These are phyloP conservation scores for Daldinia eschscholtzii DNA, from an alignment of 2,329 filamentous ascomycete species.

Conservation along the genomic window DNA sequence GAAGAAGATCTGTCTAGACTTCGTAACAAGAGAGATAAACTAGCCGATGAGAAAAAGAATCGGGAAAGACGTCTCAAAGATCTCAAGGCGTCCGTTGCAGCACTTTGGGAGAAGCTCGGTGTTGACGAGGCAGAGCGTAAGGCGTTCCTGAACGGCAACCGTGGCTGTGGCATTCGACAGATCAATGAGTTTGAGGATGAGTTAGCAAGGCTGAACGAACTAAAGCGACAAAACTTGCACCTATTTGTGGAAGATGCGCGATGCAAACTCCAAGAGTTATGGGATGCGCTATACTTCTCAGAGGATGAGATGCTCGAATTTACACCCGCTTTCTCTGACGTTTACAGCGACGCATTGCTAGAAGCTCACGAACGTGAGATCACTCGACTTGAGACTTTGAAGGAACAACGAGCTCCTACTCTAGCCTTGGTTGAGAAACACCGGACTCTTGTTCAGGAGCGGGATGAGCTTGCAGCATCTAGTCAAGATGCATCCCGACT, in stretches of 20 bases:
- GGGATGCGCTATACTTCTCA: slow-evolving; percentile 93
- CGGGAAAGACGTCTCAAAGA: slow-evolving; percentile 84
- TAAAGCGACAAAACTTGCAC: slow-evolving; percentile 95
- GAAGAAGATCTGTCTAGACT: slow-evolving; percentile 84
- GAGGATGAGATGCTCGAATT: slow-evolving; percentile 99
- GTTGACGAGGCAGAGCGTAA: slow-evolving; percentile 87
- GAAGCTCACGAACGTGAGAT: slow-evolving; percentile 97
- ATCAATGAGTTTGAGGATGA: slow-evolving; percentile 98
- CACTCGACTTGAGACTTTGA: slow-evolving; percentile 80
- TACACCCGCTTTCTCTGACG: slow-evolving; percentile 95
- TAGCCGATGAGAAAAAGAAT: slow-evolving; percentile 87
- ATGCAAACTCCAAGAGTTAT: slow-evolving; percentile 90
- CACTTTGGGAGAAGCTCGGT: slow-evolving; percentile 88
- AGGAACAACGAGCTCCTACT: slow-evolving; percentile 87
- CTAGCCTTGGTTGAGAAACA: slow-evolving; percentile 87
- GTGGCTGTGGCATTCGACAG: slow-evolving; percentile 88
- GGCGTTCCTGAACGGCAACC: slow-evolving; percentile 85
- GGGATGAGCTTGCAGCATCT: slow-evolving; percentile 87
- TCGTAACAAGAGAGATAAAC: slow-evolving; percentile 80
- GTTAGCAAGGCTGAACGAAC: slow-evolving; percentile 84
- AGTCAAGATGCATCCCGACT: slow-evolving; percentile 95
- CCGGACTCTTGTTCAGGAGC: slow-evolving; percentile 83
- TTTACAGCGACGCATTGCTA: slow-evolving; percentile 94
- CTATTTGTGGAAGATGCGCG: slow-evolving; percentile 96
- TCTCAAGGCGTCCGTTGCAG: slow-evolving; percentile 81